Evolutionary conservation across 169 alveolate genomes (phyloP), one percentile per base, ranked within the genome.

Genomic region (Theileria equi): DNA sequence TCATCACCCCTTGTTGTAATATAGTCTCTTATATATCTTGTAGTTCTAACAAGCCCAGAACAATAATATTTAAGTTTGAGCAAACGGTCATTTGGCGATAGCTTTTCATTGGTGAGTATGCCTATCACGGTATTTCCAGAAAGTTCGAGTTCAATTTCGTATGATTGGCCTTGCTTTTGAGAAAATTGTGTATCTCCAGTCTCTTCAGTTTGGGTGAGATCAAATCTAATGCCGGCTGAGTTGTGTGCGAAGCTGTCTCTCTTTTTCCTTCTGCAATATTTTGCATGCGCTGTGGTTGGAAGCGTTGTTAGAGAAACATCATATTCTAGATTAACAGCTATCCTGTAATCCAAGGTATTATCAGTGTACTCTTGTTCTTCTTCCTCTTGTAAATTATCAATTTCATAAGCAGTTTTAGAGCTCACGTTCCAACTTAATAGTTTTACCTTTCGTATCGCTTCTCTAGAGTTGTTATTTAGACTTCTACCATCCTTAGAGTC

Each of bases 281-380:
- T 67, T 10, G 81, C 86, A 38, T 61, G 40, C 28, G 69, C 62
- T 5, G 76, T 61, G 17, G 45, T 59, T 19, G 86, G 86, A 40
- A 77, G 44, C 4, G 36, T 72, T 26, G 72, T 32, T 25, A 67
- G 13, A 1, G 74, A 73, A 26, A 77, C 86, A 7, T 58, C 53
- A 35, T 65, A 66, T 54, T 77, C 86, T 13, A 77, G 86, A 54
- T 77, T 77, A 1, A 77, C 67, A 3, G 86, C 86, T 5, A 77
- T 62, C 48, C 86, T 77, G 76, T 68, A 77, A 52, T 77, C 86
- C 8, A 77, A 50, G 5, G 23, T 44, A 1, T 60, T 66, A 19
- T 29, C 45, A 1, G 34, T 68, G 28, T 31, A 40, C 25, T 49
- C 62, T 26, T 40, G 62, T 23, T 36, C 61, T 5, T 53, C 59